Evolutionary conservation across 345 rosid genomes (phyloP).

Genomic region (Eutrema japonicum): DNA sequence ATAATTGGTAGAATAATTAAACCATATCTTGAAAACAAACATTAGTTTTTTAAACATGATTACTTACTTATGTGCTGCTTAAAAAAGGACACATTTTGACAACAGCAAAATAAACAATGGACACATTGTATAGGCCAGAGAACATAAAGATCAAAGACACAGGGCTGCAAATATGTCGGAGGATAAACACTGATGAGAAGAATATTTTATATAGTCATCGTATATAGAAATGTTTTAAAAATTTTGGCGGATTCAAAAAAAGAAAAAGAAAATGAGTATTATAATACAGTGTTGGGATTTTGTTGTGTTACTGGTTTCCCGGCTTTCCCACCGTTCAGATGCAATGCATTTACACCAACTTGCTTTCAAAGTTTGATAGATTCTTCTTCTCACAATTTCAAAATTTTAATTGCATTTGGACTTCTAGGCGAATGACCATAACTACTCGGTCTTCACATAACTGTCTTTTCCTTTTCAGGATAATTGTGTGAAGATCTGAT

Average conservation of each 20-base stretch:
- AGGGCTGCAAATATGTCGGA: constrained; percentile 19
- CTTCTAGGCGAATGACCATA: constrained; percentile 18
- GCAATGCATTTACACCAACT: constrained; percentile 24
- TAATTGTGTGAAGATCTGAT: no score
- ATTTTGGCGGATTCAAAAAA: not conserved
- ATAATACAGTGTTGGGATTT: not conserved
- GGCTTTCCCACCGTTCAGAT: constrained; percentile 28
- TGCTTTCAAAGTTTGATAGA: constrained; percentile 28
- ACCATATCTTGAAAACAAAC: not conserved
- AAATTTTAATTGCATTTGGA: constrained; percentile 26
- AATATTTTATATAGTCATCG: not conserved
- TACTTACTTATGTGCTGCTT: constrained; percentile 6
- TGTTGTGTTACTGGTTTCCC: constrained; percentile 21
- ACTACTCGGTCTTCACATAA: constrained; percentile 5
- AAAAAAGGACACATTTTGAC: constrained; percentile 17
- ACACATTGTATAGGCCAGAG: constrained; percentile 25
- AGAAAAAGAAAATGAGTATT: not conserved
- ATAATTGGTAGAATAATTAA: constrained; percentile 18
- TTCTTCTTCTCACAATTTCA: constrained; percentile 28
- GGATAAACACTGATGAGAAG: constrained; percentile 14
- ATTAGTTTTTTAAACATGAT: not conserved
- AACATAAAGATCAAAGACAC: constrained; percentile 33
- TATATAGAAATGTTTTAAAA: not conserved
- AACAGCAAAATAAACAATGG: not conserved
- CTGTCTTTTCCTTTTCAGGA: not conserved